Evolutionary conservation across 345 rosid genomes (phyloP).

Genomic region (Kernera saxatilis): DNA sequence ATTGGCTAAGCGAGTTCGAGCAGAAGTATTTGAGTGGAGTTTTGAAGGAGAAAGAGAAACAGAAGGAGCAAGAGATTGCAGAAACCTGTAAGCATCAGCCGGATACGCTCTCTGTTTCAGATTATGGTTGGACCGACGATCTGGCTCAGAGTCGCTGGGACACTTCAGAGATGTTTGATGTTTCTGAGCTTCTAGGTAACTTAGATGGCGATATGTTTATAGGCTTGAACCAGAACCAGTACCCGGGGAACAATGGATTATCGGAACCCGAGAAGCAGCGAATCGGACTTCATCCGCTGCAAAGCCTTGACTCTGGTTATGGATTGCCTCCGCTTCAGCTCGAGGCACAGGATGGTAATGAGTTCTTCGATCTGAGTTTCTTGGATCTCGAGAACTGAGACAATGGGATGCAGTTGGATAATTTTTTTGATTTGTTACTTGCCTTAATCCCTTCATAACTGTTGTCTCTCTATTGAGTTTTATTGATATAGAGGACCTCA

Average conservation of each 20-base stretch:
- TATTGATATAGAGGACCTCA: conserved; percentile 14
- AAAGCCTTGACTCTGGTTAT: conserved; percentile 7
- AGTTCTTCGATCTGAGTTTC: conserved; percentile 9
- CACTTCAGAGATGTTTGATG: conserved; percentile 33
- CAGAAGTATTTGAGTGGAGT: not conserved
- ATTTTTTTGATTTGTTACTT: not conserved
- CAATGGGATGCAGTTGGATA: not conserved
- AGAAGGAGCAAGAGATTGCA: not conserved
- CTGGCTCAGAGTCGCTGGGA: not conserved
- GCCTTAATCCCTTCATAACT: not conserved
- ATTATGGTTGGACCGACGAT: conserved; percentile 25
- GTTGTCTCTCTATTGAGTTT: conserved; percentile 23
- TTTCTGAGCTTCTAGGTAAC: conserved; percentile 45
- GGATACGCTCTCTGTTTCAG: not conserved
- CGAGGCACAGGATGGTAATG: conserved; percentile 19
- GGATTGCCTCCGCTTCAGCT: conserved; percentile 21
- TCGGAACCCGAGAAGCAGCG: not conserved
- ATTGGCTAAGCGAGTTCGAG: conserved; percentile 22
- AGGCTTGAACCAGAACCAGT: not conserved
- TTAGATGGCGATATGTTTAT: conserved; percentile 20
- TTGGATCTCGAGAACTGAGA: conserved; percentile 9
- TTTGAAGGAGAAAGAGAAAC: conserved; percentile 1
- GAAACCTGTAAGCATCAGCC: not conserved
- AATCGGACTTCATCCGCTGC: not conserved
- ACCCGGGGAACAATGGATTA: not conserved